A percentile compares a stretch with the other conserved stretches of the same genome.
These are phyloP conservation scores for Rhynchosporium secalis DNA, from an alignment of 2,329 filamentous ascomycete genomes.

Conservation along the genomic window DNA sequence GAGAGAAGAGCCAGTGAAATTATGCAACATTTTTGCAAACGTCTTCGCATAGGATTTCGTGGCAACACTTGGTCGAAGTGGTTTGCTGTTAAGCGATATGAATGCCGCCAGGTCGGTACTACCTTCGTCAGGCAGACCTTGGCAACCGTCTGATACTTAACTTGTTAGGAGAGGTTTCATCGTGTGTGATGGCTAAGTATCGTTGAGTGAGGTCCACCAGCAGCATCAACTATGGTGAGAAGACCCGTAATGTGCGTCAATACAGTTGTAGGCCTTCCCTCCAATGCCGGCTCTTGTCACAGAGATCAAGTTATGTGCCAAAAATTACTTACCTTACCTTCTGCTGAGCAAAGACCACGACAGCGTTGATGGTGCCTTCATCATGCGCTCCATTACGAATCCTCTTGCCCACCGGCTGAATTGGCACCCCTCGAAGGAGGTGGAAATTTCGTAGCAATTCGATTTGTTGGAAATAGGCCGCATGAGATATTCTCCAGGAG, in stretches of 20 bases:
- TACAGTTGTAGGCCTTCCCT: slow-evolving; percentile 20
- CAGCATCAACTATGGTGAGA: slow-evolving; percentile 21
- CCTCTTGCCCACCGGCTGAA: slow-evolving; percentile 27
- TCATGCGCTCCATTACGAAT: slow-evolving; percentile 24
- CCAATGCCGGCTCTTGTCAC: slow-evolving; percentile 18
- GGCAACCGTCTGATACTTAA: neutral
- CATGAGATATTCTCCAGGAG: slow-evolving; percentile 27
- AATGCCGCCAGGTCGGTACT: slow-evolving; percentile 28
- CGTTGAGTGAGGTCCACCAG: slow-evolving; percentile 24
- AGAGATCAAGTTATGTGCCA: neutral
- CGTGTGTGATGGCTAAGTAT: slow-evolving; percentile 21
- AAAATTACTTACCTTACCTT: slow-evolving; percentile 26
- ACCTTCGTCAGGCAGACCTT: slow-evolving; percentile 7
- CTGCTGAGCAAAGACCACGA: slow-evolving; percentile 30
- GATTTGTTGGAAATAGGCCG: slow-evolving; percentile 24
- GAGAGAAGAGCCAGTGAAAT: slow-evolving; percentile 24
- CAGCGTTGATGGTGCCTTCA: slow-evolving; percentile 31
- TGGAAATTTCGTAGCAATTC: slow-evolving; percentile 24
- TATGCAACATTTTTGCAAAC: slow-evolving; percentile 20
- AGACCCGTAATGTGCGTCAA: slow-evolving; percentile 27
- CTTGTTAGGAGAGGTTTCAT: slow-evolving; percentile 26
- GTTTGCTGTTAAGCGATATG: slow-evolving; percentile 23
- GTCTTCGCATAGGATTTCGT: slow-evolving; percentile 21
- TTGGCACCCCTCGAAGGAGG: slow-evolving; percentile 29
- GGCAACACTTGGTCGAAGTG: slow-evolving; percentile 20